These are phyloP conservation scores for Stachybotrys elegans DNA, from an alignment of 2,329 filamentous ascomycete genomes.

Conservation along the genomic window DNA sequence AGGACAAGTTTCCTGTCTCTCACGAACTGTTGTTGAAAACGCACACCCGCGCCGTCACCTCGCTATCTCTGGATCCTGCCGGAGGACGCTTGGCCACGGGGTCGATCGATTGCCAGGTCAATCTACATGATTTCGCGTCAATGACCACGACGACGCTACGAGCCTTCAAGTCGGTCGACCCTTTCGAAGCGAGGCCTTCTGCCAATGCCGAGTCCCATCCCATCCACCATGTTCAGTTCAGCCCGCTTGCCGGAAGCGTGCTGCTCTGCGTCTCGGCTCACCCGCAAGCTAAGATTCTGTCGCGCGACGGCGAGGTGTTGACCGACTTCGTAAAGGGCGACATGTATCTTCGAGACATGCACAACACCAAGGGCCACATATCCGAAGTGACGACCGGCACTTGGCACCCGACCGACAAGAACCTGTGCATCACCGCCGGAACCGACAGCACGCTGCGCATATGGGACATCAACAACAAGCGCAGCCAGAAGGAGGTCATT, in stretches of 20 bases:
- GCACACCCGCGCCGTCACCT: constrained; percentile 82
- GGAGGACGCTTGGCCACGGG: constrained; percentile 84
- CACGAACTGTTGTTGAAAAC: constrained; percentile 92
- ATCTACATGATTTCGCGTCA: constrained; percentile 90
- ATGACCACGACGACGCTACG: constrained; percentile 94
- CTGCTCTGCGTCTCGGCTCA: constrained; percentile 86
- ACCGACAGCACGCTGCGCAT: constrained; percentile 94
- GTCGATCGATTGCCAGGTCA: constrained; percentile 85
- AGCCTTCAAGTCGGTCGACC: constrained; percentile 89
- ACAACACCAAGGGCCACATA: constrained; percentile 95
- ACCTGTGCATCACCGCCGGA: constrained; percentile 83
- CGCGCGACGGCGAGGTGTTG: constrained; percentile 78
- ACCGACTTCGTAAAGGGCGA: constrained; percentile 95
- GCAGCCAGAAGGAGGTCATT: constrained; percentile 86
- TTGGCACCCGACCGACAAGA: constrained; percentile 85
- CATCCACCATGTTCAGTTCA: constrained; percentile 83
- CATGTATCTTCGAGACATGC: constrained; percentile 96
- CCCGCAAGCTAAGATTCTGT: constrained; percentile 84
- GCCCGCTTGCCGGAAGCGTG: constrained; percentile 70
- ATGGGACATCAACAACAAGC: constrained; percentile 92
- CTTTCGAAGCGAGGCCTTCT: constrained; percentile 66
- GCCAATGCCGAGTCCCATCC: constrained; percentile 78
- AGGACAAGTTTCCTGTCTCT: constrained; percentile 85
- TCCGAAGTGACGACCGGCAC: constrained; percentile 84
- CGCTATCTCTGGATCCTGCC: constrained; percentile 76